phyloP scores from a whole-genome alignment of 257 asterid genomes.

The Eustoma russellianum region DNA sequence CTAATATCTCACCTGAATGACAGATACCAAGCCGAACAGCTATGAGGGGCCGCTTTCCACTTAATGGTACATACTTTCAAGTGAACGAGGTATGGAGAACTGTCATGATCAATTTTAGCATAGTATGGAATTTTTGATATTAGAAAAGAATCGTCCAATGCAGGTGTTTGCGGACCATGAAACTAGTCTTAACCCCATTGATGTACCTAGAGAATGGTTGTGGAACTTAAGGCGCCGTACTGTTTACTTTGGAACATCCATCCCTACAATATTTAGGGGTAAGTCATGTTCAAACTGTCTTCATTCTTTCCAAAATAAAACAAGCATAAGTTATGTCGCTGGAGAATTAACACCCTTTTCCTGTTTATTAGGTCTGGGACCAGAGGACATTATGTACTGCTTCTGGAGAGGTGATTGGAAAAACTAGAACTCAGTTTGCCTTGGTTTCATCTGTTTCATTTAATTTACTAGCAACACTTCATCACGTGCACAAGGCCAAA shows the following conservation, averaged over 20 bases:
- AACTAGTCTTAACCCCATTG: constrained; percentile 69
- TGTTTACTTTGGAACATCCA: constrained; percentile 94
- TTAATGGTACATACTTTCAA: constrained; percentile 96
- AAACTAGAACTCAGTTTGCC: constrained; percentile 5
- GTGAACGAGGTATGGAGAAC: constrained; percentile 72
- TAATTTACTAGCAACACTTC: too few species aligned
- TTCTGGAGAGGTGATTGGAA: constrained; percentile 80
- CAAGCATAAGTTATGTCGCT: constrained; percentile 1
- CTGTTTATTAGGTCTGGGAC: constrained; percentile 54
- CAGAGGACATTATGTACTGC: constrained; percentile 78
- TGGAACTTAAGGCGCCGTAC: constrained; percentile 86
- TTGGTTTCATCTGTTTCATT: not conserved
- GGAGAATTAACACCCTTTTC: constrained; percentile 12
- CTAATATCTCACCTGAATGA: constrained; percentile 5
- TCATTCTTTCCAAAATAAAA: not conserved
- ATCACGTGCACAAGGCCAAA: too few species aligned
- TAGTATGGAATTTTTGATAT: constrained; percentile 7
- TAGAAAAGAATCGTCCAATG: constrained; percentile 9
- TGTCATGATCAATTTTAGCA: constrained; percentile 8
- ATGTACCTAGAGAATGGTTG: constrained; percentile 80
- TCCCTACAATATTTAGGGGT: constrained; percentile 90
- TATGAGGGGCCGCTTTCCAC: constrained; percentile 97
- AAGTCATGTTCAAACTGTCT: constrained; percentile 9
- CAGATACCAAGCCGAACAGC: constrained; percentile 99
- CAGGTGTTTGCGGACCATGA: constrained; percentile 96